Conservation (phyloP, 208 protist genomes). For the Acanthamoeba royreba region DNA sequence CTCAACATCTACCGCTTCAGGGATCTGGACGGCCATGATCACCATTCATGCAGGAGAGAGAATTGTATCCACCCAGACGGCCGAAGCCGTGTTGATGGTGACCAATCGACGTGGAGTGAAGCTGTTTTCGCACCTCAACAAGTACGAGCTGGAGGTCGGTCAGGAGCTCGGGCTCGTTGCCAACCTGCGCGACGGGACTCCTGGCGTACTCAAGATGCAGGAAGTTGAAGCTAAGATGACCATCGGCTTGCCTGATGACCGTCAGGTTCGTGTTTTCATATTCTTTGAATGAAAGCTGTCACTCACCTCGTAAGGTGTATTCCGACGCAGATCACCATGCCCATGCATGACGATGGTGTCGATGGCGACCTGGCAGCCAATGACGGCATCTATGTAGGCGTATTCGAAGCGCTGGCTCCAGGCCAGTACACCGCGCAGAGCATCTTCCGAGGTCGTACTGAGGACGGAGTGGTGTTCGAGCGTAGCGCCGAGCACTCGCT, state of each 20-base stretch:
- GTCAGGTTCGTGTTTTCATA: background rate
- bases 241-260: background rate
- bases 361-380: slow-evolving; percentile 27
- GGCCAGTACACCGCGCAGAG: slow-evolving; percentile 47
- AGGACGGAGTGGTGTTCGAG: background rate
- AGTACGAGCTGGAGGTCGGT: background rate
- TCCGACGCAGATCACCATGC: background rate
- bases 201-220: background rate
- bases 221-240: background rate
- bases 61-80: background rate
- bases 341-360: slow-evolving; percentile 64
- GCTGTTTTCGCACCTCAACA: slow-evolving; percentile 31
- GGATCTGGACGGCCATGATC: background rate
- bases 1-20: background rate
- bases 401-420: background rate
- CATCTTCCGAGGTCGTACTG: background rate
- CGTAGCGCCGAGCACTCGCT: slow-evolving; percentile 58
- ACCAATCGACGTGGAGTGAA: background rate
- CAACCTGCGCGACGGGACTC: background rate
- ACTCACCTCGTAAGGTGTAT: background rate
- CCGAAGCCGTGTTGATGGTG: background rate
- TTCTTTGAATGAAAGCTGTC: background rate
- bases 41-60: background rate
- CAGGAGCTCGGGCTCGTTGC: slow-evolving; percentile 26
- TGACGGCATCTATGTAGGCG: slow-evolving; percentile 59